phyloP scores from a whole-genome alignment of 306 rosid species.

The Elaeagnus macrophylla region DNA sequence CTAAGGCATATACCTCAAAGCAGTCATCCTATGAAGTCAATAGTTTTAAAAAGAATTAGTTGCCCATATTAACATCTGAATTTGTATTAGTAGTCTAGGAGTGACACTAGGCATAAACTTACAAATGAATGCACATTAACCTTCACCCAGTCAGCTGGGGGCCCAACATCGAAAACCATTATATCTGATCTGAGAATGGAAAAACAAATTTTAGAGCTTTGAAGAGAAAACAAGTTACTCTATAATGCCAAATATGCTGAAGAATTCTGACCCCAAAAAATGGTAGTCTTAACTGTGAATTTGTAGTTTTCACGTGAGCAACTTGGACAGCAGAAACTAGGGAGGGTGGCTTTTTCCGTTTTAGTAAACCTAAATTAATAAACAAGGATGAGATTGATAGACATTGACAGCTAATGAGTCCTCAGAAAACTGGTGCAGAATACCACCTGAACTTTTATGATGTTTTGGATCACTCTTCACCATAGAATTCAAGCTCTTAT shows the following conservation, averaged over 20 bases:
- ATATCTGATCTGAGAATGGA: constrained; percentile 36
- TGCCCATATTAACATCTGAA: not conserved
- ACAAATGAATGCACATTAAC: constrained; percentile 67
- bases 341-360: constrained; percentile 55
- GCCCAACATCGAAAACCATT: constrained; percentile 52
- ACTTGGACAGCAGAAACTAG: constrained; percentile 39
- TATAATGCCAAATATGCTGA: not conserved
- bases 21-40: constrained; percentile 45
- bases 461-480: constrained; percentile 42
- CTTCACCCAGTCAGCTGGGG: constrained; percentile 80
- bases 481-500: no score
- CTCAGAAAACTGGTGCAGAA: constrained; percentile 6
- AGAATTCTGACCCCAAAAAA: not conserved
- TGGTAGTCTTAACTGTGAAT: constrained; percentile 47
- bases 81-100: not conserved
- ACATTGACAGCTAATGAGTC: constrained; percentile 7
- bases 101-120: constrained; percentile 17
- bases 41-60: no score
- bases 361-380: constrained; percentile 40
- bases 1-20: constrained; percentile 65
- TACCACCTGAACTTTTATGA: constrained; percentile 56
- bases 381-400: constrained; percentile 18
- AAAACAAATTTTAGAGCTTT: not conserved
- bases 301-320: constrained; percentile 45
- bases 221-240: not conserved